Conservation (phyloP, 2,329 filamentous ascomycete genomes). For the Pestalotiopsis sp. region DNA sequence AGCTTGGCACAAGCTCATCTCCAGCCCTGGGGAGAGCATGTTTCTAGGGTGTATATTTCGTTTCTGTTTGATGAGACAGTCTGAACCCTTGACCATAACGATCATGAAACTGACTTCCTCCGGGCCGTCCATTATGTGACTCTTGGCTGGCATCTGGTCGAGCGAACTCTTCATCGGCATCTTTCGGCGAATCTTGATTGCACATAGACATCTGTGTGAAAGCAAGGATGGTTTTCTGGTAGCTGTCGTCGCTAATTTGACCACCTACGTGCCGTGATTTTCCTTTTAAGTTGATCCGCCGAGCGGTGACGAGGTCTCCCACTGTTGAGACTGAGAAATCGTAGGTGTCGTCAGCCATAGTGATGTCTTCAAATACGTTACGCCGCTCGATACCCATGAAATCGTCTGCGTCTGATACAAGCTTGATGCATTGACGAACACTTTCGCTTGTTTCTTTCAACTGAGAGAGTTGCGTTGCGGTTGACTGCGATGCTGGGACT, state of each 20-base stretch:
- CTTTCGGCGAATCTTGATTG: neutral
- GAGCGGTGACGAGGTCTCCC: constrained; percentile 10
- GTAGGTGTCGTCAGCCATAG: constrained; percentile 11
- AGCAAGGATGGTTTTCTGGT: constrained; percentile 12
- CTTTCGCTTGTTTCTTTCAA: constrained; percentile 14
- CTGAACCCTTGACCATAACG: neutral
- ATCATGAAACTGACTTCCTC: neutral
- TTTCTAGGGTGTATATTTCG: neutral
- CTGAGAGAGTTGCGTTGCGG: constrained; percentile 7
- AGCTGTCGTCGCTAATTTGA: constrained; percentile 14
- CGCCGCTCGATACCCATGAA: constrained; percentile 10
- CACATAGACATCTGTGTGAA: constrained; percentile 6
- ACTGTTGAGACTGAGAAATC: constrained; percentile 14
- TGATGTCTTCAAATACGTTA: constrained; percentile 15
- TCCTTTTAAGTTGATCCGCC: constrained; percentile 2
- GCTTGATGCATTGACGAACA: constrained; percentile 12
- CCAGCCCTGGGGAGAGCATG: neutral
- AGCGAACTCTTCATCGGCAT: neutral
- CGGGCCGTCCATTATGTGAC: neutral
- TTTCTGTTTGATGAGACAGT: neutral
- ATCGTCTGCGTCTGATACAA: constrained; percentile 12
- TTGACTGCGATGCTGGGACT: constrained; percentile 3
- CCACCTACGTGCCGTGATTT: constrained; percentile 9
- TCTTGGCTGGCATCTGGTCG: neutral
- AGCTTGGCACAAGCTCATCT: too few relatives aligned